Percentiles rank a stretch among this genome's conserved stretches.
Conservation (phyloP, 179 eudicot genomes). For the Silene vulgaris region DNA sequence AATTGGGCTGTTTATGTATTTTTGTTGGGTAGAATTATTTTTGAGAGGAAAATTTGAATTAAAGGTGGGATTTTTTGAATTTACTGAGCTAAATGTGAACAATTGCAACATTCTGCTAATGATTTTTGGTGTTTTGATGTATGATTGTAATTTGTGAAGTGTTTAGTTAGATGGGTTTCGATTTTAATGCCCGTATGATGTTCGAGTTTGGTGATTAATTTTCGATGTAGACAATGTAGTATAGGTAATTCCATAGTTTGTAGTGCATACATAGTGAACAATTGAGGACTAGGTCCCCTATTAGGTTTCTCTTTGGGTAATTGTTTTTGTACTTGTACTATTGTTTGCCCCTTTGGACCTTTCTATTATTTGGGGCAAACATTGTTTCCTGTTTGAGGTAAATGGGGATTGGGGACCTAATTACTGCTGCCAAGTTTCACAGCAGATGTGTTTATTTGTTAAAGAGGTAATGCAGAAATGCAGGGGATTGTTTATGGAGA, state of each 20-base stretch:
- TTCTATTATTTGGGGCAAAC: not conserved
- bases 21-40: not conserved
- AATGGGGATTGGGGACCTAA: not conserved
- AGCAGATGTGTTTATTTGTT: not conserved
- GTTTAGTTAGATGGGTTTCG: not conserved
- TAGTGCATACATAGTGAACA: not conserved
- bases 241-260: too few species aligned
- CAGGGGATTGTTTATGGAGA: not conserved
- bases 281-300: not conserved
- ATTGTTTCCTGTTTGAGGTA: not conserved
- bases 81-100: not conserved
- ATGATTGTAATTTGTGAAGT: not conserved
- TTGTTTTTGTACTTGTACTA: not conserved
- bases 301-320: conserved; percentile 3
- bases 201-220: not conserved
- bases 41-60: not conserved
- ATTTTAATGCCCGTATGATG: not conserved
- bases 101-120: conserved; percentile 10
- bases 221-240: not conserved
- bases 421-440: not conserved
- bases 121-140: conserved; percentile 2
- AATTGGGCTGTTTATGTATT: not conserved
- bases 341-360: not conserved
- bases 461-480: not conserved
- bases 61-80: not conserved